Conservation (phyloP, 2,329 filamentous ascomycete species). For the Diaporthe sp. region DNA sequence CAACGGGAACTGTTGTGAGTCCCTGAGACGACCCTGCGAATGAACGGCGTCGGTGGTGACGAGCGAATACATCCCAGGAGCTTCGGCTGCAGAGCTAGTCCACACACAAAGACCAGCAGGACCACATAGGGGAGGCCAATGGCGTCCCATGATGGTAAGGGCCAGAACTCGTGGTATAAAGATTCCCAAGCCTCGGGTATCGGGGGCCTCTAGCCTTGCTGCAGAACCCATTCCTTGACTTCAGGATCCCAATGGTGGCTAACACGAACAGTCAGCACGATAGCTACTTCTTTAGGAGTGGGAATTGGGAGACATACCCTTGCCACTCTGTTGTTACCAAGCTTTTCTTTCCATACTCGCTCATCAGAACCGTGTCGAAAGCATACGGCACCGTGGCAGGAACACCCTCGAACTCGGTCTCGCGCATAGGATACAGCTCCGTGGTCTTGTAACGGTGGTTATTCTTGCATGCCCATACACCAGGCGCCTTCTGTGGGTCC, state of each 20-base stretch:
- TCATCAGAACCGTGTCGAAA: slow-evolving; percentile 74
- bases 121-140: not conserved
- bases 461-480: slow-evolving; percentile 85
- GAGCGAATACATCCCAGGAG: not conserved
- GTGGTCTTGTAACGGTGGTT: slow-evolving; percentile 77
- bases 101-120: slow-evolving; percentile 6
- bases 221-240: slow-evolving; percentile 71
- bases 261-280: slow-evolving; percentile 42
- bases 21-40: not conserved
- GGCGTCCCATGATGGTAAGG: not conserved
- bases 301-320: slow-evolving; percentile 63
- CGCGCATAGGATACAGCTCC: slow-evolving; percentile 84
- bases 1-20: not conserved
- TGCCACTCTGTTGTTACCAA: slow-evolving; percentile 72
- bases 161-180: not conserved
- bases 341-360: slow-evolving; percentile 76
- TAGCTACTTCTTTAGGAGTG: not conserved
- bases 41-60: not conserved
- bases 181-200: not conserved
- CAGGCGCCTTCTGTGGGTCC: slow-evolving; percentile 69
- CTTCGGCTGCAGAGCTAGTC: not conserved
- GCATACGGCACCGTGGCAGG: slow-evolving; percentile 77
- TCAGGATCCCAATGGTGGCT: slow-evolving; percentile 74
- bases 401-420: slow-evolving; percentile 82
- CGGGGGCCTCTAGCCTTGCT: slow-evolving; percentile 22